Percentiles rank a stretch among this genome's conserved stretches.
phyloP scores from a whole-genome alignment of 192 early-diverging fungal genomes.

The Coemansia sp. region DNA sequence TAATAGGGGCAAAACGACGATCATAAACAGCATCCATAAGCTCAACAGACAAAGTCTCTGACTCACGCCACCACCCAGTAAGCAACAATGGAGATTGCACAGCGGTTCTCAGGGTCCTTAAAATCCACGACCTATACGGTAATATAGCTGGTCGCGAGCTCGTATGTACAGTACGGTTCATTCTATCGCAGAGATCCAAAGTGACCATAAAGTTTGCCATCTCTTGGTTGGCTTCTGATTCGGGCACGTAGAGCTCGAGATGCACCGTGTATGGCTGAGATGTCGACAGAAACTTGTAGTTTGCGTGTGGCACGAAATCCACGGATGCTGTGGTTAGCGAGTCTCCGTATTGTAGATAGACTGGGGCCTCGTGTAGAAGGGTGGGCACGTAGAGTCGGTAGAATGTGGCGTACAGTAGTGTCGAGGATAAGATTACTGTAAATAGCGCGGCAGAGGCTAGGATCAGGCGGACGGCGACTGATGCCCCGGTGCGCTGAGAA shows the following conservation, averaged over 20 bases:
- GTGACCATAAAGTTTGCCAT: slow-evolving; percentile 69
- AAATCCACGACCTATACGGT: slow-evolving; percentile 22
- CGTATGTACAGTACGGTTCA: slow-evolving; percentile 24
- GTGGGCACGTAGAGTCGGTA: slow-evolving; percentile 63
- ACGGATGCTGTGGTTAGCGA: slow-evolving; percentile 20
- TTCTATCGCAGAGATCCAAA: slow-evolving; percentile 48
- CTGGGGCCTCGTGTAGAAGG: slow-evolving; percentile 52
- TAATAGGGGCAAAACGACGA: slow-evolving; percentile 44
- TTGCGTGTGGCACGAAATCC: slow-evolving; percentile 19
- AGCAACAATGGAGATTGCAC: slow-evolving; percentile 48
- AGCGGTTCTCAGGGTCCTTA: slow-evolving; percentile 10
- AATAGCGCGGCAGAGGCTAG: slow-evolving; percentile 17
- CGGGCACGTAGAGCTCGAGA: slow-evolving; percentile 58
- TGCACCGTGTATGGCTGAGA: slow-evolving; percentile 60
- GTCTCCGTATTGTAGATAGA: slow-evolving; percentile 53
- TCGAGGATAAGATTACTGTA: slow-evolving; percentile 18
- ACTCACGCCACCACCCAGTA: slow-evolving; percentile 46
- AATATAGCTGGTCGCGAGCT: slow-evolving; percentile 52
- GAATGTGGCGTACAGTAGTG: slow-evolving; percentile 53
- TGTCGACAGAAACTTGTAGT: slow-evolving; percentile 44
- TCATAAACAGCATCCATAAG: slow-evolving; percentile 57
- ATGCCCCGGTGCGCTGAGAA: slow-evolving; percentile 18
- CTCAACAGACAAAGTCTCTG: slow-evolving; percentile 43
- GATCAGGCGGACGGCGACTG: slow-evolving; percentile 16
- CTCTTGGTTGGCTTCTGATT: slow-evolving; percentile 55